phyloP scores from a whole-genome alignment of 805 yeast species.

The Wickerhamomyces bovis region DNA sequence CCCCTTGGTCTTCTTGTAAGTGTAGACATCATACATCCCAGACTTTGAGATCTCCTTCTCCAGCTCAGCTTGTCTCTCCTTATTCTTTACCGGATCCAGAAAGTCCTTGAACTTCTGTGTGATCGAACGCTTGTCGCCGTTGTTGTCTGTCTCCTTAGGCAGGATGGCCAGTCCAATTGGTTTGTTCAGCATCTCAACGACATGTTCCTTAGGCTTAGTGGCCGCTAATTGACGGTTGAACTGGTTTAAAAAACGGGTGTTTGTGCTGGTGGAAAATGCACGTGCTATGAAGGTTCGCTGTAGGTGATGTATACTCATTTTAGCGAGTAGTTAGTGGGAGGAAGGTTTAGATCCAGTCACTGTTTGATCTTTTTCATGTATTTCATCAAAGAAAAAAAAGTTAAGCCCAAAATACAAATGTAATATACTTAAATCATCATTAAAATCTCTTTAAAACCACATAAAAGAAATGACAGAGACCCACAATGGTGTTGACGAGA shows the following conservation, averaged over 20 bases:
- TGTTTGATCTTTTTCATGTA: background rate
- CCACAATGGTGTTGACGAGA: background rate
- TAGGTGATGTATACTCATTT: background rate
- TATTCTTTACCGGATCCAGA: constrained; percentile 42
- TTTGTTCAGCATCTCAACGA: constrained; percentile 28
- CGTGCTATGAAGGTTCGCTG: background rate
- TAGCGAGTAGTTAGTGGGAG: background rate
- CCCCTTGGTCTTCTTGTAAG: constrained; percentile 70
- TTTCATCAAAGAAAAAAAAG: no score
- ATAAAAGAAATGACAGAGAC: background rate
- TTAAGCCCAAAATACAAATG: background rate
- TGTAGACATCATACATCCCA: constrained; percentile 59
- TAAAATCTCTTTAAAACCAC: background rate
- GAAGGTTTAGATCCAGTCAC: no score
- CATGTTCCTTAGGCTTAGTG: constrained; percentile 31
- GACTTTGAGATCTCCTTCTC: constrained; percentile 61
- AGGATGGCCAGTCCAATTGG: constrained; percentile 41
- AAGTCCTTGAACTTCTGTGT: constrained; percentile 39
- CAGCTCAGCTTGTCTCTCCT: constrained; percentile 43
- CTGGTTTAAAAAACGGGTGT: constrained; percentile 22
- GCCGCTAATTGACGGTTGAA: constrained; percentile 30
- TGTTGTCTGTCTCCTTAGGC: constrained; percentile 34
- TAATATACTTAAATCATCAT: no score
- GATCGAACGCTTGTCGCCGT: constrained; percentile 34
- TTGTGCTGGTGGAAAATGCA: constrained; percentile 6